A percentile compares a stretch with the other conserved stretches of the same genome.
Conservation (phyloP, 176 grass and related monocot genomes). For the Carex cristatella region DNA sequence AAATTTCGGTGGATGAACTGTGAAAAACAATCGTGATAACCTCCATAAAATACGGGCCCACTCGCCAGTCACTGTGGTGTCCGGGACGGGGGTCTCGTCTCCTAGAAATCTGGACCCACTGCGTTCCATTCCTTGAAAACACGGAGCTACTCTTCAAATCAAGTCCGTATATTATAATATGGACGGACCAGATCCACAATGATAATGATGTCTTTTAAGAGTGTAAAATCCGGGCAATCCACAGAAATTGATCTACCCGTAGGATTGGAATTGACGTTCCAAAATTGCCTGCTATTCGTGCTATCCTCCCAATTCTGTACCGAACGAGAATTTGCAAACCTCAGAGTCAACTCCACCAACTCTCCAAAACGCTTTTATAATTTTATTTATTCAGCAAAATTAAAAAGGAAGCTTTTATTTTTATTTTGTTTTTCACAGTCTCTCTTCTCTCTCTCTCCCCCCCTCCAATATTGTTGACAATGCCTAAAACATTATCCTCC, state of each 20-base stretch:
- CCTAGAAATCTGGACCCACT: not conserved
- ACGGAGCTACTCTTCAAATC: not conserved
- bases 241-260: not conserved
- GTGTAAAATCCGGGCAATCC: not conserved
- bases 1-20: too few species aligned
- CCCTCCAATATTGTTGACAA: not conserved
- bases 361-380: not conserved
- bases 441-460: not conserved
- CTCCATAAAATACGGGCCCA: too few species aligned
- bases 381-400: not conserved
- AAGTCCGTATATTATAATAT: not conserved
- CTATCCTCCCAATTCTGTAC: not conserved
- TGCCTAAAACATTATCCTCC: not conserved
- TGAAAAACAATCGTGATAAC: too few species aligned
- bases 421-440: not conserved
- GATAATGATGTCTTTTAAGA: not conserved
- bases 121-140: not conserved
- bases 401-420: not conserved
- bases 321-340: not conserved
- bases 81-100: too few species aligned
- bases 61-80: too few species aligned
- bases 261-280: not conserved
- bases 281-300: not conserved
- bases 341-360: constrained; percentile 1
- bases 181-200: not conserved